Evolutionary conservation across 345 rosid genomes (phyloP).

Genomic region (Salix exigua): DNA sequence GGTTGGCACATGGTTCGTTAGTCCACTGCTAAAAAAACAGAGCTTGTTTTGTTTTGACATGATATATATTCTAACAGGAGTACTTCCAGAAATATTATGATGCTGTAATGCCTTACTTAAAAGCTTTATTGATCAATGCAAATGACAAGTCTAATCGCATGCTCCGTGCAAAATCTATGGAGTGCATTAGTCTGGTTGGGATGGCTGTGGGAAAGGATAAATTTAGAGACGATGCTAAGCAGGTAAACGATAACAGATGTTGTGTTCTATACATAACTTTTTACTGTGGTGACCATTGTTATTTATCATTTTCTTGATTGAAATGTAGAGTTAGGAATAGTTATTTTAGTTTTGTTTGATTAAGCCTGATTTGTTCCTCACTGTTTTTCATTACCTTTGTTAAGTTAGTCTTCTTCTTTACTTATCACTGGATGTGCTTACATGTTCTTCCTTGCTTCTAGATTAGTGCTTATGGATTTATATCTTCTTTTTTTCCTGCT

Average conservation of each 20-base stretch:
- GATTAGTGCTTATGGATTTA: not conserved
- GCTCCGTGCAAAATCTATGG: conserved; percentile 99
- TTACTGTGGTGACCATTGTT: not conserved
- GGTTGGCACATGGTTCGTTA: not conserved
- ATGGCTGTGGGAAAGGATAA: conserved; percentile 99
- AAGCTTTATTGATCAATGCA: conserved; percentile 79
- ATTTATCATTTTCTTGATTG: not conserved
- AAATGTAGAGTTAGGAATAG: not conserved
- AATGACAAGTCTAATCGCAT: conserved; percentile 87
- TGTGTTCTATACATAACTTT: not conserved
- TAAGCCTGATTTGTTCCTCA: not conserved
- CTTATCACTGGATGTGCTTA: not conserved
- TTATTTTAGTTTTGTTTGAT: not conserved
- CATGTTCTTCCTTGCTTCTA: not conserved
- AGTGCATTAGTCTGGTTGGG: conserved; percentile 96
- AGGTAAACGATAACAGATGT: conserved; percentile 41
- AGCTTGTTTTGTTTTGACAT: conserved; percentile 1
- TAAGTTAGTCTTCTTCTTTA: not conserved
- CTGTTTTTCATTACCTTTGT: not conserved
- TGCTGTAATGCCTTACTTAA: conserved; percentile 92
- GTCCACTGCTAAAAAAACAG: not conserved
- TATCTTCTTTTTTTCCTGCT: not conserved
- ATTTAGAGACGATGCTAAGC: conserved; percentile 86
- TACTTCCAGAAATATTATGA: conserved; percentile 94
- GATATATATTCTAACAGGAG: conserved; percentile 48